Base-by-base conservation (phyloP, 1,139 yeast genomes). In the Yamadazyma buinensis region DNA sequence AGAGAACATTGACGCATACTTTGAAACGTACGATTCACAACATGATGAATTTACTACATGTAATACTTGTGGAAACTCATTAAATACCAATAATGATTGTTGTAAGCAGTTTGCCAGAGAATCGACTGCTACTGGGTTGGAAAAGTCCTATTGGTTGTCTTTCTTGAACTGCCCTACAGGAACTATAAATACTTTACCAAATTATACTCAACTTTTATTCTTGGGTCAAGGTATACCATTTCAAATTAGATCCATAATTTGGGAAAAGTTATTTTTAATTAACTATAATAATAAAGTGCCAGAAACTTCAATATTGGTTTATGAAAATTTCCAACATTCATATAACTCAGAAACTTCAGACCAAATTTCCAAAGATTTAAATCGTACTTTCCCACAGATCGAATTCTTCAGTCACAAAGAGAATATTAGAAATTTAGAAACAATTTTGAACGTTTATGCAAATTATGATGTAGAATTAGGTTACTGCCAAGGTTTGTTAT, bases 381-480 rank as follows among this genome's bases (percentile, higher is more conserved):
- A 67, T 43, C 57, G 87, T 39, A 80, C 87, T 0, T 81, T 80
- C 51, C 86, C 86, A 2, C 63, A 66, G 18, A 63, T 80, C 23
- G 58, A 60, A 3, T 69, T 77, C 55, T 79, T 80, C 56, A 59
- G 66, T 39, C 58, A 66, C 22, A 60, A 57, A 17, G 59, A 63
- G 12, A 77, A 77, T n/a, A 50, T 61, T 29, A 41, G 52, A 15
- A 65, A 66, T 47, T 68, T 80, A 35, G 80, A 80, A 26, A 70
- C 74, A 22, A 75, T 80, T 19, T 63, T 80, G 43, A 75, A 81
- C 39, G 86, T 84, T 0, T 80, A 76, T 48, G 78, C 83, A 33
- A 75, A 80, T 44, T 80, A 78, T 49, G 86, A 80, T 52, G 72
- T 72, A 34, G 84, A 80, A 46, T 75, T 80, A 42, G 87, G 87